Percentiles rank a stretch among this genome's conserved stretches.
phyloP scores from a whole-genome alignment of 345 rosid genomes.

The Hibiscus syriacus region DNA sequence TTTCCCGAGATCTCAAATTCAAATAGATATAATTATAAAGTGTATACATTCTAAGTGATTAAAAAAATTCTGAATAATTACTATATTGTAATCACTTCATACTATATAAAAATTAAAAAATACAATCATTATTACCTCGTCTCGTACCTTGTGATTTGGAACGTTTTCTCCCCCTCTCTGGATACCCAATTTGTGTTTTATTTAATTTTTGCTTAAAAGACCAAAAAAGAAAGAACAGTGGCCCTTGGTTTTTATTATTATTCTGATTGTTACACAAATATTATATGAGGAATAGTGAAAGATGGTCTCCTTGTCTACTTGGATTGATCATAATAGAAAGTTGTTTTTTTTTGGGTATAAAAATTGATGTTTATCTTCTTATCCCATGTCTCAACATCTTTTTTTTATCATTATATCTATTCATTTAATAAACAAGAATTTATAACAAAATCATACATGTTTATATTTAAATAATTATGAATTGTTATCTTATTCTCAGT shows the following conservation, averaged over 20 bases:
- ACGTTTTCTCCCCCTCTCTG: slow-evolving; percentile 11
- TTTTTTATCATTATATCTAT: background rate
- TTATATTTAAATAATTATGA: too few relatives aligned
- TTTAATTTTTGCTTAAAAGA: slow-evolving; percentile 14
- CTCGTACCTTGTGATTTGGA: too few relatives aligned
- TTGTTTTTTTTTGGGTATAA: slow-evolving; percentile 18
- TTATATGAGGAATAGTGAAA: slow-evolving; percentile 24
- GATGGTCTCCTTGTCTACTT: slow-evolving; percentile 45
- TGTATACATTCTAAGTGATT: too few relatives aligned
- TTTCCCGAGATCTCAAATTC: too few relatives aligned
- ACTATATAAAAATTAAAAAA: too few relatives aligned
- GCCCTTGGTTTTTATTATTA: background rate
- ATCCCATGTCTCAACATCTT: background rate
- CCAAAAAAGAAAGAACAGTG: slow-evolving; percentile 16
- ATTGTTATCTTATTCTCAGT: too few relatives aligned
- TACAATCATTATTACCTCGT: too few relatives aligned
- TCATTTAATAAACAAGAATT: too few relatives aligned
- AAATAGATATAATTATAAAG: too few relatives aligned
- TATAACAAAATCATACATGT: too few relatives aligned
- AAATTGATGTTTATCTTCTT: background rate
- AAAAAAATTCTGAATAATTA: too few relatives aligned
- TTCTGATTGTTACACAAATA: background rate
- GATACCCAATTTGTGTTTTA: slow-evolving; percentile 17
- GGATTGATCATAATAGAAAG: background rate
- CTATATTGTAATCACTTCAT: too few relatives aligned